Evolutionary conservation across 306 rosid genomes (phyloP).

Genomic region (Hippophae rhamnoides): DNA sequence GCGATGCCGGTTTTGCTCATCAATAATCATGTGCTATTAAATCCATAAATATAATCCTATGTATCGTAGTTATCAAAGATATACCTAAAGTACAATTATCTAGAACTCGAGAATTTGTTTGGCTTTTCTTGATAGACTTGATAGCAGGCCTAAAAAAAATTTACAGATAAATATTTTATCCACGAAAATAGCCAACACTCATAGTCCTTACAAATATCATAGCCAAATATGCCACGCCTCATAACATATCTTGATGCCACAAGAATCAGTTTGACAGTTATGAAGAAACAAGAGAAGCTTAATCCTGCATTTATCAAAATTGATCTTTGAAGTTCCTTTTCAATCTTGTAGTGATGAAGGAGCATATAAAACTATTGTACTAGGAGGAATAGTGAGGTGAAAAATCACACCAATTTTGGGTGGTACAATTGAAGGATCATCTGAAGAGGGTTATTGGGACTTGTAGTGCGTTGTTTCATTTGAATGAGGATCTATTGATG

Average conservation of each 20-base stretch:
- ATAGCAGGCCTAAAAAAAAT: too few relatives aligned
- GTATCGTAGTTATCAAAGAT: too few relatives aligned
- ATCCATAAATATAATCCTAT: too few relatives aligned
- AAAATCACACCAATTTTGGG: slow-evolving; percentile 58
- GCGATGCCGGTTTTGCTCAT: too few relatives aligned
- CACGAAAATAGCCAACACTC: too few relatives aligned
- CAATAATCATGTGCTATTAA: too few relatives aligned
- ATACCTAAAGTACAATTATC: too few relatives aligned
- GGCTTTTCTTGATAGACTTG: too few relatives aligned
- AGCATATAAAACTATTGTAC: slow-evolving; percentile 60
- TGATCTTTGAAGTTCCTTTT: slow-evolving; percentile 44
- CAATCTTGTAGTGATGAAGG: slow-evolving; percentile 50
- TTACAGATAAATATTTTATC: too few relatives aligned
- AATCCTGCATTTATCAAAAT: slow-evolving; percentile 67
- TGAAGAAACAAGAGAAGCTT: slow-evolving; percentile 51
- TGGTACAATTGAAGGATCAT: slow-evolving; percentile 59
- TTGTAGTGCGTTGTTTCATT: slow-evolving; percentile 16
- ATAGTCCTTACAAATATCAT: slow-evolving; percentile 31
- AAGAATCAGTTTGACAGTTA: slow-evolving; percentile 64
- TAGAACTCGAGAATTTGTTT: too few relatives aligned
- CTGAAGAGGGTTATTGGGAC: slow-evolving; percentile 10
- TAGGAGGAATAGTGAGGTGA: slow-evolving; percentile 39
- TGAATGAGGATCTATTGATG: slow-evolving; percentile 25
- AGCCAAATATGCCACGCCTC: slow-evolving; percentile 66
- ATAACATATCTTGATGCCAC: slow-evolving; percentile 75